phyloP scores from a whole-genome alignment of 768 basidiomycete genomes.

The Crepidotus variabilis region DNA sequence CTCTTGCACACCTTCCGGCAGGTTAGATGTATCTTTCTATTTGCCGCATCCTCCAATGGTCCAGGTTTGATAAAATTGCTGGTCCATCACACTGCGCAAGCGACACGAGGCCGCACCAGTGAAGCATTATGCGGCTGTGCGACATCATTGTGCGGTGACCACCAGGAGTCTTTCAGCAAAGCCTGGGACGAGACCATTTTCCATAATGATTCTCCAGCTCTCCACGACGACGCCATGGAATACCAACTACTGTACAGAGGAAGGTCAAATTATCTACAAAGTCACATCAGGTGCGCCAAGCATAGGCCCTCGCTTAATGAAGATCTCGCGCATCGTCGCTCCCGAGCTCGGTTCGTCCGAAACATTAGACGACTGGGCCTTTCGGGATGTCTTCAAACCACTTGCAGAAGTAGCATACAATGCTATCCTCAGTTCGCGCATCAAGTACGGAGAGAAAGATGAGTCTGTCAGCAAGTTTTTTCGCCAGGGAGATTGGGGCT shows the following conservation, averaged over 20 bases:
- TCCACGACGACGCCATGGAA: constrained; percentile 13
- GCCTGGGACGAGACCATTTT: not conserved
- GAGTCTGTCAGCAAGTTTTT: constrained; percentile 8
- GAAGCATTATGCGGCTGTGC: too few species aligned
- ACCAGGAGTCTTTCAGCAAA: not conserved
- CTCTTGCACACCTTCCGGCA: too few species aligned
- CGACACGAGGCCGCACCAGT: too few species aligned
- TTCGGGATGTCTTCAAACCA: constrained; percentile 1
- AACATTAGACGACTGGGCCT: not conserved
- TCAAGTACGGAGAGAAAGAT: constrained; percentile 3
- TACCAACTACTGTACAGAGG: constrained; percentile 16
- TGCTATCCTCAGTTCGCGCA: constrained; percentile 7
- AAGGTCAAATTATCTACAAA: constrained; percentile 20
- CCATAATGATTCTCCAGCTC: constrained; percentile 15
- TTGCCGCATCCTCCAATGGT: too few species aligned
- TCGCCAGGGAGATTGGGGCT: constrained; percentile 3
- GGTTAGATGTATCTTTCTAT: too few species aligned
- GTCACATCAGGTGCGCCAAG: constrained; percentile 8
- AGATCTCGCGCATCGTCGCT: constrained; percentile 5
- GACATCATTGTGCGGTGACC: too few species aligned
- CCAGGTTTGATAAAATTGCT: too few species aligned
- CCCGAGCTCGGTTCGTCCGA: not conserved
- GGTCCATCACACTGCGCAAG: too few species aligned
- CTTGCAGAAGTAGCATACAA: constrained; percentile 9
- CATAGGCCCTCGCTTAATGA: not conserved